A percentile compares a stretch with the other conserved stretches of the same genome.
Conservation (phyloP, 108 stramenopile species). For the Mayamaea pseudoterrestris region DNA sequence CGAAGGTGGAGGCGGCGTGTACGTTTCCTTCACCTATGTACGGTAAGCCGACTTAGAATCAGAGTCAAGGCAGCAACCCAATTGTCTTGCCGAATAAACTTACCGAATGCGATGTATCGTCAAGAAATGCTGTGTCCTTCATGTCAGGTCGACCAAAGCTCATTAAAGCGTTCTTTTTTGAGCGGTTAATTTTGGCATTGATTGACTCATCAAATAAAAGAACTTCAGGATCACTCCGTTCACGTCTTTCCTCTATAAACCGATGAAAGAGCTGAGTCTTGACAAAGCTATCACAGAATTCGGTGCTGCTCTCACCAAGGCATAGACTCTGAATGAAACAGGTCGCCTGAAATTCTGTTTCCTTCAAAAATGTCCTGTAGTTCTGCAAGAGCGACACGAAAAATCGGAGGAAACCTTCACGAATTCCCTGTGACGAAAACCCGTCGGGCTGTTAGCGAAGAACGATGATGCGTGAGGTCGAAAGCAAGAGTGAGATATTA, state of each 20-base stretch:
- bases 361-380: constrained; percentile 36
- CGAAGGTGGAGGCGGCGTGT: constrained; percentile 37
- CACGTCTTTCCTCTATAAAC: constrained; percentile 51
- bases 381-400: constrained; percentile 51
- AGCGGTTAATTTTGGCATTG: constrained; percentile 71
- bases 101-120: constrained; percentile 29
- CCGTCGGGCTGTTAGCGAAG: constrained; percentile 25
- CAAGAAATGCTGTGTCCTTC: constrained; percentile 60
- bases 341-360: constrained; percentile 29
- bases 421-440: constrained; percentile 40
- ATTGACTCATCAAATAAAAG: constrained; percentile 85
- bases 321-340: constrained; percentile 36
- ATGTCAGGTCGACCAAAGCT: constrained; percentile 9
- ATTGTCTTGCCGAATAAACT: too few relatives aligned
- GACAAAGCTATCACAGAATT: constrained; percentile 21
- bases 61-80: neutral
- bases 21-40: constrained; percentile 24
- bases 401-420: constrained; percentile 69
- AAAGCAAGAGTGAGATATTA: neutral
- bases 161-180: constrained; percentile 13
- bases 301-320: neutral
- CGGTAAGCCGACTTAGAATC: too few relatives aligned
- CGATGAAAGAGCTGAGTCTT: constrained; percentile 65
- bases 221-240: constrained; percentile 53
- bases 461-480: neutral